These are phyloP conservation scores for Pseudogymnoascus sp. DNA, from an alignment of 2,329 filamentous ascomycete species.

Conservation along the genomic window DNA sequence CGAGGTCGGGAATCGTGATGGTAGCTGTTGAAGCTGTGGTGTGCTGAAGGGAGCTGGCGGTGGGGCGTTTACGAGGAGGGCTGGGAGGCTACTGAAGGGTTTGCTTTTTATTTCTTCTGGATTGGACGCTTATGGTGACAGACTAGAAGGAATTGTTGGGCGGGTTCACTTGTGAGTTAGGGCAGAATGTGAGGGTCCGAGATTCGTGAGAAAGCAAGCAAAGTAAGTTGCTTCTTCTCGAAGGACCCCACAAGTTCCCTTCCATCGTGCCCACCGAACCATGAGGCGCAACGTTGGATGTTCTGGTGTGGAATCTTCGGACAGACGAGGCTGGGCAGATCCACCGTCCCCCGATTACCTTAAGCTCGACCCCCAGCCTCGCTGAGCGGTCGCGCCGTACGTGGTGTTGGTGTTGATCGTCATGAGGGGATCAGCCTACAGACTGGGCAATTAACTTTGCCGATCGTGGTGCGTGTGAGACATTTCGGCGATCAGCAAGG, in stretches of 20 bases:
- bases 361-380: conserved; percentile 1
- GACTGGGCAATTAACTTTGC: not conserved
- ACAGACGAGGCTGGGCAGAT: not conserved
- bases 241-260: conserved; percentile 1
- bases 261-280: conserved; percentile 7
- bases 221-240: not conserved
- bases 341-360: not conserved
- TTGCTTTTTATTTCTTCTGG: not conserved
- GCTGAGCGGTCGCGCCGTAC: not conserved
- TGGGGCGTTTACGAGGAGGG: not conserved
- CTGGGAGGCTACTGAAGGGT: not conserved
- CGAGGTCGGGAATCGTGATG: not conserved
- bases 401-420: not conserved
- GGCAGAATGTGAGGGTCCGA: not conserved
- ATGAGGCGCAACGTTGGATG: conserved; percentile 10
- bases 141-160: not conserved
- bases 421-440: not conserved
- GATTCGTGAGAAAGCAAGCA: not conserved
- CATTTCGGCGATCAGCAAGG: not conserved
- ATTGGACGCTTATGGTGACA: not conserved
- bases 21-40: not conserved
- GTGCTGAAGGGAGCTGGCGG: not conserved
- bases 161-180: not conserved
- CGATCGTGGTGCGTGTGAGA: not conserved
- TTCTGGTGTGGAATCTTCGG: not conserved